phyloP scores from a whole-genome alignment of 2,329 filamentous ascomycete species.

The Ophiocordyceps camponoti-floridani region DNA sequence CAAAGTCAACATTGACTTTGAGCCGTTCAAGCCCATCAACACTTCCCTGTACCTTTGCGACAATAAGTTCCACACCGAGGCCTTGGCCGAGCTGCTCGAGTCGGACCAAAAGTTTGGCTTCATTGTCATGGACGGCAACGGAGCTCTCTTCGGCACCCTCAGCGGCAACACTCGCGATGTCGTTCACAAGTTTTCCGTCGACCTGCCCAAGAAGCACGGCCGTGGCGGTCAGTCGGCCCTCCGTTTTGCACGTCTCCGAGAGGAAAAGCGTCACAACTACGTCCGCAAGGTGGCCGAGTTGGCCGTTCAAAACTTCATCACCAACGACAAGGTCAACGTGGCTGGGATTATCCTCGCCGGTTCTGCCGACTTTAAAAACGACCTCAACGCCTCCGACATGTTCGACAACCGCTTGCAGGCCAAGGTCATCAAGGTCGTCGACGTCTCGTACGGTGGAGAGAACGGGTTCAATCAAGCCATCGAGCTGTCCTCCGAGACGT shows the following conservation, averaged over 20 bases:
- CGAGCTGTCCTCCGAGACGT: constrained; percentile 81
- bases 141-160: constrained; percentile 87
- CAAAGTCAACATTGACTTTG: constrained; percentile 99
- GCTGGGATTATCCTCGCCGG: constrained; percentile 88
- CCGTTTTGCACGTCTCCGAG: constrained; percentile 97
- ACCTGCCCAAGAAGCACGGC: constrained; percentile 98
- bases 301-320: constrained; percentile 98
- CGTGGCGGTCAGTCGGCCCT: constrained; percentile 99
- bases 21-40: constrained; percentile 99
- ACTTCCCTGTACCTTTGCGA: constrained; percentile 98
- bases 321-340: constrained; percentile 95
- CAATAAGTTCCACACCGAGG: constrained; percentile 99
- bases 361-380: constrained; percentile 99
- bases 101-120: constrained; percentile 99
- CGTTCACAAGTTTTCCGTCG: constrained; percentile 94
- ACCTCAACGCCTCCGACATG: constrained; percentile 91
- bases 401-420: constrained; percentile 80
- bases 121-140: constrained; percentile 99
- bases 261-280: constrained; percentile 99
- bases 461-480: constrained; percentile 99
- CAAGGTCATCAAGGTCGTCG: constrained; percentile 99
- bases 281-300: constrained; percentile 96
- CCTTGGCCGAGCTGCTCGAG: constrained; percentile 88
- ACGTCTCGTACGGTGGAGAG: constrained; percentile 96
- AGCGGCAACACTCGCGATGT: constrained; percentile 95